Conservation (phyloP, 768 basidiomycete species). For the Collybiopsis luxurians region DNA sequence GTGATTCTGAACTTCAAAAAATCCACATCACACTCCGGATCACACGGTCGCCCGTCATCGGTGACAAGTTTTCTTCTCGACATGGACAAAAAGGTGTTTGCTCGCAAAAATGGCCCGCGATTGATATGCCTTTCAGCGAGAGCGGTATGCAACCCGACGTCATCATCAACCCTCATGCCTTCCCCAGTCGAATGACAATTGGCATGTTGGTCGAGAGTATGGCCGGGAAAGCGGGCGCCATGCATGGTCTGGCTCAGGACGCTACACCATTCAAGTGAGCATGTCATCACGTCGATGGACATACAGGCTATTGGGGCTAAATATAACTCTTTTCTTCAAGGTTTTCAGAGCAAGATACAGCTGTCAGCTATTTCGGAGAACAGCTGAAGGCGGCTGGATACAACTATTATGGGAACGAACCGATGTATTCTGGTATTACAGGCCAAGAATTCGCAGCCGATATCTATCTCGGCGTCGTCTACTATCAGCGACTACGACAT, state of each 20-base stretch:
- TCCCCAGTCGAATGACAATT: conserved; percentile 99
- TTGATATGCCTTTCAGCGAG: conserved; percentile 99
- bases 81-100: conserved; percentile 99
- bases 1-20: conserved; percentile 88
- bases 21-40: conserved; percentile 92
- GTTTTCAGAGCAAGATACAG: conserved; percentile 96
- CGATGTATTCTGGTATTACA: conserved; percentile 99
- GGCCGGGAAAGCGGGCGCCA: conserved; percentile 98
- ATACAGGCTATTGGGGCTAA: too few relatives aligned
- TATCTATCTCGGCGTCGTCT: conserved; percentile 97
- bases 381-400: conserved; percentile 93
- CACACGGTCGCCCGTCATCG: conserved; percentile 93
- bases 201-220: conserved; percentile 99
- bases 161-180: conserved; percentile 99
- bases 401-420: conserved; percentile 99
- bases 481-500: conserved; percentile 97
- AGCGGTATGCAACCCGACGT: conserved; percentile 99
- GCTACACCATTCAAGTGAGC: conserved; percentile 93
- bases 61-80: conserved; percentile 98
- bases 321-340: too few relatives aligned
- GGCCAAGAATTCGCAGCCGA: conserved; percentile 98
- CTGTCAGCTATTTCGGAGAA: conserved; percentile 95
- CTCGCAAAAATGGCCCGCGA: conserved; percentile 96
- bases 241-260: conserved; percentile 98
- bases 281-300: too few relatives aligned